Conservation (phyloP, 345 rosid genomes). For the Reutealis trisperma region DNA sequence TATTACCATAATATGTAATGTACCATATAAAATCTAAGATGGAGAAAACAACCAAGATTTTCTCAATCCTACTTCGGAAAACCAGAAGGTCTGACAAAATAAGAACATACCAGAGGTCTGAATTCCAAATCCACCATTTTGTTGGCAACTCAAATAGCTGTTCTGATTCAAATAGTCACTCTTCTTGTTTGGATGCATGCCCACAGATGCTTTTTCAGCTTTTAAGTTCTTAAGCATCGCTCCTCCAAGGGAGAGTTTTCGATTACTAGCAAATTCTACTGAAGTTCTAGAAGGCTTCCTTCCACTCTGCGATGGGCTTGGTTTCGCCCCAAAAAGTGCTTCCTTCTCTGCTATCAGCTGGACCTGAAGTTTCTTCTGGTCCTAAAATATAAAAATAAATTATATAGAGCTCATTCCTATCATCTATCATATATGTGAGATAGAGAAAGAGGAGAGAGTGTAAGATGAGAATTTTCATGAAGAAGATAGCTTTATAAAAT, state of each 20-base stretch:
- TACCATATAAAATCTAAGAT: no score
- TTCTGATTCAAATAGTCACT: conserved; percentile 31
- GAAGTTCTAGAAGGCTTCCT: conserved; percentile 50
- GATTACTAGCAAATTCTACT: conserved; percentile 33
- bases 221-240: conserved; percentile 53
- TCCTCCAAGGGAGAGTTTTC: conserved; percentile 68
- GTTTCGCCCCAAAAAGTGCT: conserved; percentile 60
- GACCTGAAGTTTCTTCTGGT: conserved; percentile 62
- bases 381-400: conserved; percentile 38
- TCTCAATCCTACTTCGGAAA: neutral
- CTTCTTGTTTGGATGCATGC: conserved; percentile 30
- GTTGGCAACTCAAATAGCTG: conserved; percentile 22
- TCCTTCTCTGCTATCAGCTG: conserved; percentile 65
- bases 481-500: neutral
- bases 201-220: conserved; percentile 38
- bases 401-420: neutral
- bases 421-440: neutral
- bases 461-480: neutral
- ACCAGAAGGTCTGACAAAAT: neutral
- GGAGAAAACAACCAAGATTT: no score
- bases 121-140: conserved; percentile 25
- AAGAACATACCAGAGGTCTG: conserved; percentile 28
- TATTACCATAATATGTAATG: no score
- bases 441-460: neutral
- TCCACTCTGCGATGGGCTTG: conserved; percentile 53